Conservation (phyloP, 2,329 filamentous ascomycete genomes). For the Botrytis fragariae region DNA sequence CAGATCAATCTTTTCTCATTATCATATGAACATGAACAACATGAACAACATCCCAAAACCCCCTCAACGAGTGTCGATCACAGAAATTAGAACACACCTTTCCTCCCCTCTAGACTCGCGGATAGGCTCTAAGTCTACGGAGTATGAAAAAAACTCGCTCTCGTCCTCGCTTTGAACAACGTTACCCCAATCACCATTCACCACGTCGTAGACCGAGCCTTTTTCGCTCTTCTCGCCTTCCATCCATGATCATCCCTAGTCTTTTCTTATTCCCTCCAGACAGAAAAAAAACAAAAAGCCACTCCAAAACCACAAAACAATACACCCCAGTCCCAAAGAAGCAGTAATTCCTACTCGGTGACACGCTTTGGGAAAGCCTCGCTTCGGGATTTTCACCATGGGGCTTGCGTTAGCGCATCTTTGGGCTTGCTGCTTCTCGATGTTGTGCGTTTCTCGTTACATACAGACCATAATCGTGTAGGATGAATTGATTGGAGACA, state of each 20-base stretch:
- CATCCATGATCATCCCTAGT: constrained; percentile 4
- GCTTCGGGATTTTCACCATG: constrained; percentile 4
- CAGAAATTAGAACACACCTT: not conserved
- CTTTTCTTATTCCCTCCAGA: not conserved
- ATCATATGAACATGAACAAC: not conserved
- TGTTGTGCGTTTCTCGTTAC: constrained; percentile 8
- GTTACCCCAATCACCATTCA: constrained; percentile 36
- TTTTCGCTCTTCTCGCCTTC: not conserved
- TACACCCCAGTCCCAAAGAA: not conserved
- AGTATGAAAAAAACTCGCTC: constrained; percentile 7
- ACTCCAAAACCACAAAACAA: not conserved
- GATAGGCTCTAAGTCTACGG: not conserved
- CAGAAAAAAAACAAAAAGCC: not conserved
- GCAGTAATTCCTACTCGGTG: constrained; percentile 12
- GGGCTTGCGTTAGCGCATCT: not conserved
- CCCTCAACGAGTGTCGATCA: not conserved
- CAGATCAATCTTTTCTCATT: not conserved
- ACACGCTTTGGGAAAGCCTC: constrained; percentile 13
- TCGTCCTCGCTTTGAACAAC: constrained; percentile 21
- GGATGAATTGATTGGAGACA: not conserved
- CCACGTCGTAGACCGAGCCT: constrained; percentile 33
- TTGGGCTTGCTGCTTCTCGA: not conserved
- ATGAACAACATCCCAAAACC: not conserved
- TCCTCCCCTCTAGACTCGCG: not conserved
- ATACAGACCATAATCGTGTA: not conserved